Evolutionary conservation across 78 protist species (phyloP), one percentile per base, ranked within the genome.

Genomic region (Cavenderia fasciculata): DNA sequence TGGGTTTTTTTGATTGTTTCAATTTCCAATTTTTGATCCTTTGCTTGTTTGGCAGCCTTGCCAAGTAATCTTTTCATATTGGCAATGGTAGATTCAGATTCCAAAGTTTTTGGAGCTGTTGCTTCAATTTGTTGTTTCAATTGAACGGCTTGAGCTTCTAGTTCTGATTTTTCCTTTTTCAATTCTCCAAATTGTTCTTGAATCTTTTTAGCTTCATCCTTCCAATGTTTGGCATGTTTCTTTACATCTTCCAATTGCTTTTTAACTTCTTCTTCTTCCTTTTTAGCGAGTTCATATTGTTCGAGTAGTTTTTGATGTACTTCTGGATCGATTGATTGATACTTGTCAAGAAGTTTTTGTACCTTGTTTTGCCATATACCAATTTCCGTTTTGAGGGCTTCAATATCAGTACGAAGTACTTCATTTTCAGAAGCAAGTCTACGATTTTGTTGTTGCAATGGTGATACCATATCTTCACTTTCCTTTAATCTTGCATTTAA

Each of bases 221-320:
- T 82, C 90, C 90, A 82, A 43, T 82, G 90, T 56, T 82, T 82
- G 5, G 90, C 69, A 33, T 82, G 90, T 56, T 82, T 82, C 78
- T 82, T 82, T 19, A 82, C 38, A 23, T 82, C 90, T 41, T 82
- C 90, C 36, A 29, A 38, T 49, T 77, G 87, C 46, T 46, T 59
- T 5, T 43, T 74, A 12, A 57, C 31, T 11, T 57, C 69, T n/a
- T 74, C 85, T 14, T 56, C 25, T 33, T 82, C 90, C n/a, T 71
- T 40, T 10, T 44, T 82, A 18, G 59, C 25, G 1, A 49, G 23
- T 43, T 82, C 90, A 21, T 52, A 54, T 25, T 59, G 31, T 33
- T 69, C 90, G 2, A 52, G 34, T 18, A 82, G 56, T 68, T 65
- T 82, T 54, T 82, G 90, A 43, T 82, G 90, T 5, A 46, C 78